Conservation (phyloP, 2,329 filamentous ascomycete species). For the Xylariaceae sp. region DNA sequence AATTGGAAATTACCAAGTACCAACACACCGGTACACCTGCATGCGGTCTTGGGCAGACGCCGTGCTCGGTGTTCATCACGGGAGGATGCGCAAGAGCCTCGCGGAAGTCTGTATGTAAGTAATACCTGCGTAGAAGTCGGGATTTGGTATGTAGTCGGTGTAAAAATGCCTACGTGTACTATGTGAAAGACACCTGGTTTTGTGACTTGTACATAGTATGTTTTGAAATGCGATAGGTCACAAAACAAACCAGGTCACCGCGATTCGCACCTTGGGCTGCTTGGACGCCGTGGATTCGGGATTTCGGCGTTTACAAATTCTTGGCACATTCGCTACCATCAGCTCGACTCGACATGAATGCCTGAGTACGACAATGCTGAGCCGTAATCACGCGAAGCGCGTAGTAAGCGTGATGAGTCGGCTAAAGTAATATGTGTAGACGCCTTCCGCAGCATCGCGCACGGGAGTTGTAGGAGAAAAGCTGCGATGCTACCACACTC, state of each 20-base stretch:
- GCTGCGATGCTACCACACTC: background rate
- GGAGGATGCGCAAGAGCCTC: background rate
- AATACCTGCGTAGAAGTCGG: too few species aligned
- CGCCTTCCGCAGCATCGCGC: background rate
- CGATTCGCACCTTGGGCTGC: background rate
- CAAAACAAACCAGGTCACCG: background rate
- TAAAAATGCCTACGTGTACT: background rate
- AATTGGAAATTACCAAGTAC: background rate
- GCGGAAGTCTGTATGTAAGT: background rate
- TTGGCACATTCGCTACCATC: constrained; percentile 15
- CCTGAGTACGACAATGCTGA: constrained; percentile 8
- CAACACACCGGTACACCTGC: background rate
- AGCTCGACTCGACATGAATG: constrained; percentile 6
- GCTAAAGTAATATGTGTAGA: constrained; percentile 11
- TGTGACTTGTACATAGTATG: background rate
- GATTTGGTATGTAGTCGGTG: too few species aligned
- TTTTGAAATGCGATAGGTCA: constrained; percentile 7
- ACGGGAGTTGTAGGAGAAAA: background rate
- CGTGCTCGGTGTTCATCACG: background rate
- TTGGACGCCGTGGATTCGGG: background rate
- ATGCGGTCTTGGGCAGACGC: background rate
- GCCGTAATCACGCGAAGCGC: constrained; percentile 1
- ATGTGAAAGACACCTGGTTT: background rate
- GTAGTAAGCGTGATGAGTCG: constrained; percentile 25
- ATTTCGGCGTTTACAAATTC: constrained; percentile 3